Evolutionary conservation across 2,329 filamentous ascomycete genomes (phyloP), one percentile per base, ranked within the genome.

Genomic region (Amesomyces nigricolor): DNA sequence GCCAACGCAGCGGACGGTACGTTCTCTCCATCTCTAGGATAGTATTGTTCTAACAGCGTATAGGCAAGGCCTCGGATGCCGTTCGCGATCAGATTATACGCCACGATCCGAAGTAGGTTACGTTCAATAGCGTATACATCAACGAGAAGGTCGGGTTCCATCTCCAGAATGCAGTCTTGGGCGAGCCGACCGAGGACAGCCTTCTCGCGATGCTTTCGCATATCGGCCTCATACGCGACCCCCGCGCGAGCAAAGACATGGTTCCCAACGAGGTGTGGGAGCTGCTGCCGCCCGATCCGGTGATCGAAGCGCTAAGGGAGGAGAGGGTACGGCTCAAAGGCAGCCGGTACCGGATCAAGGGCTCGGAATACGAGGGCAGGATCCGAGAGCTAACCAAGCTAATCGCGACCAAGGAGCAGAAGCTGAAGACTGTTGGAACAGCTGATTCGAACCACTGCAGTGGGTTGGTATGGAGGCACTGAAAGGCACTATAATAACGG

Each of bases 181-280:
- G 63, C 37, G 53, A 66, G 55, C 54, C 58, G 22, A 61, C 53
- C 26, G 52, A 66, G 53, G 58, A 59, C 22, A 35, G 60, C 19
- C 54, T 66, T 1, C 62, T 63, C 35, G 32, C 40, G 19, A 40
- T 65, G 16, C 62, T 67, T 48, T 47, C 54, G 22, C 49, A 66
- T 53, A 56, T 68, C 3, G 65, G 67, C 53, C 57, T 69, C 14
- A 69, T 61, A 4, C 57, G 57, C 14, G 61, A 69, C 59, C 65
- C 62, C 58, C 56, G 60, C 17, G 61, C 64, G 16, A 61, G 55
- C 19, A 48, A 47, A 46, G 62, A 70, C 51, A 68, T 69, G 56
- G 66, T 69, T 7, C 66, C 63, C n/a, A 40, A 65, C 8, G 56
- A 68, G 51, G 62, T 68, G 39, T 68, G 52, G 63, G 62, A 52